phyloP scores from a whole-genome alignment of 805 yeast genomes.

The Candida yuanshanica region DNA sequence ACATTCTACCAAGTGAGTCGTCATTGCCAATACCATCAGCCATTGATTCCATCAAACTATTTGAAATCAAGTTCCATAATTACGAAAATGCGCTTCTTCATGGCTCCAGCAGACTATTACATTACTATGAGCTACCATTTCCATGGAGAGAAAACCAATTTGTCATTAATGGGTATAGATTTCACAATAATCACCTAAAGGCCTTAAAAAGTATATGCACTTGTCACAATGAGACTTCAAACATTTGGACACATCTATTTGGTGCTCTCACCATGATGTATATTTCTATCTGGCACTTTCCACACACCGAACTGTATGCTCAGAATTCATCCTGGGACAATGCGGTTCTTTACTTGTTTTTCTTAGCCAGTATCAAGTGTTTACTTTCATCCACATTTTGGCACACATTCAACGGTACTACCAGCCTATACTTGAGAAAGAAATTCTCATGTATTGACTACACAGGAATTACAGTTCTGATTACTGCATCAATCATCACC shows the following conservation, averaged over 20 bases:
- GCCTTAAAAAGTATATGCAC: slow-evolving; percentile 57
- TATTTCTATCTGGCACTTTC: slow-evolving; percentile 56
- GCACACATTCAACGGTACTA: slow-evolving; percentile 87
- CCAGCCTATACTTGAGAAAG: slow-evolving; percentile 54
- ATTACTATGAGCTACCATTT: slow-evolving; percentile 82
- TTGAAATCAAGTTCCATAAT: slow-evolving; percentile 36
- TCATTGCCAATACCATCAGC: slow-evolving; percentile 14
- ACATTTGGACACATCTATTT: slow-evolving; percentile 86
- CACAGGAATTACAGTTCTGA: slow-evolving; percentile 86
- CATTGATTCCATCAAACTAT: slow-evolving; percentile 17
- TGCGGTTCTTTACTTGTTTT: slow-evolving; percentile 54
- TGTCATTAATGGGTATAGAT: slow-evolving; percentile 81
- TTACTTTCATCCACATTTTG: slow-evolving; percentile 73
- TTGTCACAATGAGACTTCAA: slow-evolving; percentile 82
- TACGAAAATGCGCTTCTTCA: slow-evolving; percentile 39
- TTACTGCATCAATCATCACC: slow-evolving; percentile 82
- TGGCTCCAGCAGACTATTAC: slow-evolving; percentile 47
- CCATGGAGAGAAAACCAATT: slow-evolving; percentile 92
- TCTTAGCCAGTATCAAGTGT: slow-evolving; percentile 72
- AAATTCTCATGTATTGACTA: slow-evolving; percentile 91
- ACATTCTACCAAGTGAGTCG: slow-evolving; percentile 10
- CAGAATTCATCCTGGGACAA: slow-evolving; percentile 37
- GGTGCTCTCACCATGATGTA: slow-evolving; percentile 61
- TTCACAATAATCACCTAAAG: slow-evolving; percentile 54
- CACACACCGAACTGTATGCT: slow-evolving; percentile 46